phyloP scores from a whole-genome alignment of 768 basidiomycete genomes.

The Floccularia luteovirens region DNA sequence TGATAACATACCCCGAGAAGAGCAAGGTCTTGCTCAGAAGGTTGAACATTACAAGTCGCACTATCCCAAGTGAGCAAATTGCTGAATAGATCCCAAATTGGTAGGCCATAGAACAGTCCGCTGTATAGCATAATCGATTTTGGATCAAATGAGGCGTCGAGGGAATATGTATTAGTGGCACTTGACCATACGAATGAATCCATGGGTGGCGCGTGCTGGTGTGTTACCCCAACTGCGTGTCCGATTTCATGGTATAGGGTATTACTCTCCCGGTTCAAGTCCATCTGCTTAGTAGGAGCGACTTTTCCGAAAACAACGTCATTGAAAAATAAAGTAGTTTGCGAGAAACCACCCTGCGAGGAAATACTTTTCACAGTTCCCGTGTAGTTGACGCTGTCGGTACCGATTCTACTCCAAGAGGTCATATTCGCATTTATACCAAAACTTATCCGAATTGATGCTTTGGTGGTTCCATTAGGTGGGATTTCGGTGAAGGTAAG shows the following conservation, averaged over 20 bases:
- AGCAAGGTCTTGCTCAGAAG: not conserved
- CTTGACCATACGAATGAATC: not conserved
- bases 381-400: not conserved
- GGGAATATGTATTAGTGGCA: not conserved
- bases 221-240: not conserved
- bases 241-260: not conserved
- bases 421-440: not conserved
- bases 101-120: not conserved
- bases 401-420: not conserved
- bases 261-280: not conserved
- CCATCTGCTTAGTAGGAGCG: not conserved
- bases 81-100: not conserved
- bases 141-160: not conserved
- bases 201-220: conserved; percentile 2
- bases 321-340: not conserved
- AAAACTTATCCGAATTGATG: not conserved
- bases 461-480: not conserved
- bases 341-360: not conserved
- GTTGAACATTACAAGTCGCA: not conserved
- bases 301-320: not conserved
- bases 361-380: not conserved
- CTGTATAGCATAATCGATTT: not conserved
- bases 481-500: not conserved
- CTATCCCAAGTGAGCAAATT: not conserved
- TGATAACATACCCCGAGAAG: not conserved